Conservation (phyloP, 805 yeast species). For the Teunomyces aglyptinius region DNA sequence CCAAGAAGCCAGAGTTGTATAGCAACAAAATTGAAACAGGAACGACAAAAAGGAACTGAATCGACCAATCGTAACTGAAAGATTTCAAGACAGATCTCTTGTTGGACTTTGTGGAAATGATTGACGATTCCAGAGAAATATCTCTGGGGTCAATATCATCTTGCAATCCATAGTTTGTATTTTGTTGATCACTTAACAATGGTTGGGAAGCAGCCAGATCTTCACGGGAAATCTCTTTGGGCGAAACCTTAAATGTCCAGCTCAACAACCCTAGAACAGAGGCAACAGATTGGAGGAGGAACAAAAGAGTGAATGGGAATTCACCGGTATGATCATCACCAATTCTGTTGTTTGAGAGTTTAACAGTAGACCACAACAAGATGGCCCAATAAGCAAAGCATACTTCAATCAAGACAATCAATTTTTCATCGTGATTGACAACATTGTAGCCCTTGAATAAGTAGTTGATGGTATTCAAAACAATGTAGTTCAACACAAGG, state of each 20-base stretch:
- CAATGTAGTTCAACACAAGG: conserved; percentile 52
- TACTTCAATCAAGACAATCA: conserved; percentile 53
- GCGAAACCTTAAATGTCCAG: conserved; percentile 31
- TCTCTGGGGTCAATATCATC: conserved; percentile 11
- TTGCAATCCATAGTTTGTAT: conserved; percentile 10
- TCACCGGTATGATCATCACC: conserved; percentile 54
- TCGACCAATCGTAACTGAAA: conserved; percentile 74
- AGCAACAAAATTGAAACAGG: conserved; percentile 60
- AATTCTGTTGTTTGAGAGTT: conserved; percentile 43
- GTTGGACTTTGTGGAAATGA: background rate
- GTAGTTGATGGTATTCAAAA: conserved; percentile 47
- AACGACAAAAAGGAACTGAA: conserved; percentile 67
- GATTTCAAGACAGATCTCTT: conserved; percentile 25
- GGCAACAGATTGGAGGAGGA: conserved; percentile 45
- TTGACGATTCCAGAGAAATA: conserved; percentile 3
- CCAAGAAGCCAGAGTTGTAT: conserved; percentile 53
- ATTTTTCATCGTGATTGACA: conserved; percentile 52
- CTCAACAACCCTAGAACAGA: conserved; percentile 53
- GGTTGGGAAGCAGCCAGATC: conserved; percentile 30
- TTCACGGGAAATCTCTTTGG: conserved; percentile 8
- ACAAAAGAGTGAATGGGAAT: conserved; percentile 47
- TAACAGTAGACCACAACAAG: conserved; percentile 45
- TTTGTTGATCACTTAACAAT: conserved; percentile 19
- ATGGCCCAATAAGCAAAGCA: conserved; percentile 57
- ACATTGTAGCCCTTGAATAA: conserved; percentile 32